These are phyloP conservation scores for Cubamyces sp. DNA, from an alignment of 768 basidiomycete genomes.

Conservation along the genomic window DNA sequence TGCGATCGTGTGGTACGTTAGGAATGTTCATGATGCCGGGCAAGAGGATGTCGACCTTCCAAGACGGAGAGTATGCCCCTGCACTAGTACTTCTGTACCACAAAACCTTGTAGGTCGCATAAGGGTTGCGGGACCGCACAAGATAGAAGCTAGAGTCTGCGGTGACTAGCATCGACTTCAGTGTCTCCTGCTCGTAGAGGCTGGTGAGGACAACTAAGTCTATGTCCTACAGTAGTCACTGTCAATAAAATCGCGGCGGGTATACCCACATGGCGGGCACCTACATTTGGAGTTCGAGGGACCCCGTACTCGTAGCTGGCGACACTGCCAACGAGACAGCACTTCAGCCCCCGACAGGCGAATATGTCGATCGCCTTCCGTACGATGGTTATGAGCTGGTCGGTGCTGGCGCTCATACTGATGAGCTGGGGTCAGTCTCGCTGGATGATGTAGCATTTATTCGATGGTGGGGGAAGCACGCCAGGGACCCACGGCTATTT, in stretches of 20 bases:
- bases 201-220: constrained; percentile 19
- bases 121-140: constrained; percentile 11
- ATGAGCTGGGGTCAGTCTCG: no score
- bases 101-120: constrained; percentile 27
- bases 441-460: no score
- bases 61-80: neutral
- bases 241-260: no score
- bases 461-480: no score
- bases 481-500: no score
- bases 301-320: constrained; percentile 46
- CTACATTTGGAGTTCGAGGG: constrained; percentile 42
- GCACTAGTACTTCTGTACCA: constrained; percentile 17
- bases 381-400: constrained; percentile 13
- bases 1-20: neutral
- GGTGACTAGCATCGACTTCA: constrained; percentile 25
- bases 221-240: constrained; percentile 9
- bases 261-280: neutral
- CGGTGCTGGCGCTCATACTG: neutral
- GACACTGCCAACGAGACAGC: constrained; percentile 45
- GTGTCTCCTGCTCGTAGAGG: constrained; percentile 18
- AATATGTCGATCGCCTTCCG: constrained; percentile 21
- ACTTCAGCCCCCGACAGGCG: constrained; percentile 30
- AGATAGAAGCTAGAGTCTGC: constrained; percentile 23
- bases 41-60: constrained; percentile 19
- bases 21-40: constrained; percentile 9